Percentiles rank a stretch among this genome's conserved stretches.
phyloP scores from a whole-genome alignment of 805 yeast genomes.

The Candida hungchunana region DNA sequence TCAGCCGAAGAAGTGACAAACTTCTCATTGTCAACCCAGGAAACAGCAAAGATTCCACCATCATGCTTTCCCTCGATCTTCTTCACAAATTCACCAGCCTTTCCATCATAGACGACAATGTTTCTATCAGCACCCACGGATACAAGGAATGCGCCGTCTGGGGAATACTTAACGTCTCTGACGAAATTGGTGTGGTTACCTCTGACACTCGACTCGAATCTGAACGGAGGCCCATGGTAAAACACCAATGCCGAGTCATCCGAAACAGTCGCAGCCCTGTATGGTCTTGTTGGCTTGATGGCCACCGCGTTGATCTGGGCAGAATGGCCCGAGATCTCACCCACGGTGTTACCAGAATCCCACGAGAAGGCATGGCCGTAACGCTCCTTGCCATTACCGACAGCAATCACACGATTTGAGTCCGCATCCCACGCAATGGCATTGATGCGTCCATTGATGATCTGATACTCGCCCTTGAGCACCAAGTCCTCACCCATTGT shows the following conservation, averaged over 20 bases:
- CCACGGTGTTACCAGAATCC: slow-evolving; percentile 96
- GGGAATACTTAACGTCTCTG: slow-evolving; percentile 77
- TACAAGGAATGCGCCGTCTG: slow-evolving; percentile 69
- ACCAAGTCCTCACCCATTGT: slow-evolving; percentile 46
- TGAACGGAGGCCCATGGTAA: slow-evolving; percentile 91
- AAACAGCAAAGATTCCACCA: slow-evolving; percentile 77
- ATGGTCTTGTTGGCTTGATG: slow-evolving; percentile 79
- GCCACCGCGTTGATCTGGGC: slow-evolving; percentile 79
- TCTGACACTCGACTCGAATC: slow-evolving; percentile 68
- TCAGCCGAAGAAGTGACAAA: slow-evolving; percentile 88
- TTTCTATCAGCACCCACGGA: slow-evolving; percentile 84
- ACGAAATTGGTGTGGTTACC: slow-evolving; percentile 75
- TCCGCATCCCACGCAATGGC: slow-evolving; percentile 93
- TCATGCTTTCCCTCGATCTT: slow-evolving; percentile 50
- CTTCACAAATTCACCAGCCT: slow-evolving; percentile 68
- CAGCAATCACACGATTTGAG: slow-evolving; percentile 80
- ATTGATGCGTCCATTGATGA: slow-evolving; percentile 75
- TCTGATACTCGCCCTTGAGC: slow-evolving; percentile 75
- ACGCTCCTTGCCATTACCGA: slow-evolving; percentile 88
- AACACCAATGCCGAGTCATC: slow-evolving; percentile 86
- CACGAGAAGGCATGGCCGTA: slow-evolving; percentile 90
- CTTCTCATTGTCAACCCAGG: slow-evolving; percentile 57
- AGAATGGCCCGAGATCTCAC: slow-evolving; percentile 92
- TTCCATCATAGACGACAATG: slow-evolving; percentile 79
- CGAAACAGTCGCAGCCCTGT: slow-evolving; percentile 87